Percentiles rank a stretch among this genome's conserved stretches.
Conservation (phyloP, 2,329 filamentous ascomycete species). For the Niveomyces coronatus region DNA sequence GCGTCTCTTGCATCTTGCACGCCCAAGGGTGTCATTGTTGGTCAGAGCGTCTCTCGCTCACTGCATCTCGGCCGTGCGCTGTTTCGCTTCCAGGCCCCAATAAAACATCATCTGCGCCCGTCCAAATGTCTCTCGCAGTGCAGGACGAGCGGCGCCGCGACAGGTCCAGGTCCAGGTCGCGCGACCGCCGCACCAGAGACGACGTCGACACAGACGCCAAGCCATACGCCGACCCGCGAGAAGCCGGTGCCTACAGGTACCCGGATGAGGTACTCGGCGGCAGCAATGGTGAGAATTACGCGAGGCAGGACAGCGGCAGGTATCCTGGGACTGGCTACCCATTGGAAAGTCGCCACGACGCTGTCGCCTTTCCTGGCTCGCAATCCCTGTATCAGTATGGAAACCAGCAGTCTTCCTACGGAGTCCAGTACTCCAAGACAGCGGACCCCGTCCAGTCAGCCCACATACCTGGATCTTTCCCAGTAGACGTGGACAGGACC, state of each 20-base stretch:
- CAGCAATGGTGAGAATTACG: constrained; percentile 27
- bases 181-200: constrained; percentile 23
- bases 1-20: too few species aligned
- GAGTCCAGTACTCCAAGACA: constrained; percentile 23
- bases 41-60: too few species aligned
- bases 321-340: constrained; percentile 30
- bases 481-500: constrained; percentile 18
- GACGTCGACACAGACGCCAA: constrained; percentile 21
- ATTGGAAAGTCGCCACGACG: constrained; percentile 26
- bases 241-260: constrained; percentile 32
- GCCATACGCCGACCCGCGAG: constrained; percentile 29
- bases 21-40: too few species aligned
- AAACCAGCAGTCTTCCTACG: constrained; percentile 22
- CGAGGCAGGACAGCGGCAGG: constrained; percentile 20
- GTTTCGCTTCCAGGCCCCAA: background rate
- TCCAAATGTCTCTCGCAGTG: constrained; percentile 41
- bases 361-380: constrained; percentile 27
- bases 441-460: constrained; percentile 25
- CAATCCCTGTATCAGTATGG: constrained; percentile 31
- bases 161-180: constrained; percentile 38
- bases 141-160: constrained; percentile 33
- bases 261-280: constrained; percentile 22
- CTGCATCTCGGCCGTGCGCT: too few species aligned
- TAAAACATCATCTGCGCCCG: background rate
- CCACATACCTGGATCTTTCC: constrained; percentile 24